Percentiles rank a stretch among this genome's conserved stretches.
Conservation (phyloP, 1,139 yeast genomes). For the Geotrichum citri-aurantii region DNA sequence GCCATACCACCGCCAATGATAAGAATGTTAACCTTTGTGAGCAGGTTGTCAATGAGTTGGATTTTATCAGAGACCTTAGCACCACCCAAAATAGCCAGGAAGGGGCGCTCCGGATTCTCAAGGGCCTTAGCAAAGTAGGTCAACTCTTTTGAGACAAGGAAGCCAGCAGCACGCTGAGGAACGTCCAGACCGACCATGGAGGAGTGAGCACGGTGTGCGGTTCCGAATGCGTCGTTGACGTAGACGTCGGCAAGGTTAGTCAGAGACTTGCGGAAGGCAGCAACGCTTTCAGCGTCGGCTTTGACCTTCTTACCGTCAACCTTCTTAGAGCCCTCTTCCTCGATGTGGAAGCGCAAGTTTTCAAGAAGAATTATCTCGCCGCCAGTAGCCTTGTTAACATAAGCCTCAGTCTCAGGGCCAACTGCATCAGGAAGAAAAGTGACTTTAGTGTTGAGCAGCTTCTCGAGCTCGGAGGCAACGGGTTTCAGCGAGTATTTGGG, state of each 20-base stretch:
- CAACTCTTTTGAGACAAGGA: slow-evolving; percentile 94
- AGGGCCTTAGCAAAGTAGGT: slow-evolving; percentile 94
- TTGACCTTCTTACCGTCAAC: slow-evolving; percentile 84
- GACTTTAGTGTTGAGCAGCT: slow-evolving; percentile 64
- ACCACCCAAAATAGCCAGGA: slow-evolving; percentile 96
- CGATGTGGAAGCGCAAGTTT: slow-evolving; percentile 94
- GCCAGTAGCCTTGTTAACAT: slow-evolving; percentile 59
- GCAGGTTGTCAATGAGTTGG: slow-evolving; percentile 91
- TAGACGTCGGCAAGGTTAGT: slow-evolving; percentile 90
- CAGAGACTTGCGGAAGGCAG: slow-evolving; percentile 77
- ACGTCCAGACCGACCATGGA: slow-evolving; percentile 95
- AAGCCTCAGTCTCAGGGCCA: slow-evolving; percentile 76
- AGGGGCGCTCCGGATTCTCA: slow-evolving; percentile 94
- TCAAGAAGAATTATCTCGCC: slow-evolving; percentile 82
- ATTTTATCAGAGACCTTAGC: slow-evolving; percentile 98
- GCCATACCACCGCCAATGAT: slow-evolving; percentile 99
- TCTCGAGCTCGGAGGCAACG: slow-evolving; percentile 77
- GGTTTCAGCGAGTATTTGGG: slow-evolving; percentile 88
- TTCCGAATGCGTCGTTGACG: slow-evolving; percentile 96
- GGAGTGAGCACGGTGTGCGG: slow-evolving; percentile 98
- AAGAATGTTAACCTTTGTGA: slow-evolving; percentile 87
- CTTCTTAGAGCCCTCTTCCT: slow-evolving; percentile 92
- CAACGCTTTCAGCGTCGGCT: slow-evolving; percentile 79
- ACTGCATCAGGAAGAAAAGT: slow-evolving; percentile 82
- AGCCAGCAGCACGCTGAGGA: slow-evolving; percentile 93